Evolutionary conservation across 23 red algal genomes (phyloP), one percentile per base, ranked within the genome.

Genomic region (Agarophyton chilense): DNA sequence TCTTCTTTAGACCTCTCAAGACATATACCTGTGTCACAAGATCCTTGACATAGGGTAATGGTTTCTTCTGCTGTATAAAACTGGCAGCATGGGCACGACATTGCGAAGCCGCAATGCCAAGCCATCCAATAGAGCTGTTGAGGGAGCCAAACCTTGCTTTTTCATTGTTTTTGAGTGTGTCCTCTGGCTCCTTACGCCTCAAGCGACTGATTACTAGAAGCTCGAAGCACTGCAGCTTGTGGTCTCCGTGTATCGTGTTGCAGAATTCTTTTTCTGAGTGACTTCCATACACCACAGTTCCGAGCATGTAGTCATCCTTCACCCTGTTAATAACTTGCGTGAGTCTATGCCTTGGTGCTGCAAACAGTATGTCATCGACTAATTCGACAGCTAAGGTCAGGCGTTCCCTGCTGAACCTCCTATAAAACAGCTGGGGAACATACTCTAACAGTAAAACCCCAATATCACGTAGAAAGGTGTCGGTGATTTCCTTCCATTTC

Each of bases 321-420:
- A 89, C n/a, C 38, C 35, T 32, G n/a, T 89, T 4, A 16, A 89
- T 57, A 6, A 77, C 12, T 33, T 7, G 2, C 2, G 24, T n/a
- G n/a, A n/a, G n/a, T n/a, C n/a, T n/a, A 41, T 12, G 65, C 8
- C 10, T 0, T 61, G 10, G 44, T 63, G 16, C 50, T 38, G 5
- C 55, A 68, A 81, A 49, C 24, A 70, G n/a, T 2, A 91, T 71
- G 60, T 91, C 87, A 71, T 91, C 87, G 10, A 91, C 87, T 35
- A 63, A 31, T 64, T 89, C 35, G n/a, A 67, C 70, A 8, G 49
- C 35, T 4, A 76, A 12, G 35, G 65, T 9, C 14, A 0, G 10
- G 9, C 0, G n/a, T 32, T 66, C 12, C 12, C 12, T 6, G 2
- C 17, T 56, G 74, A 66, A 33, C 39, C 70, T 50, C 21, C 4